Evolutionary conservation across 2,329 filamentous ascomycete genomes (phyloP).

Genomic region (Fusarium sp.): DNA sequence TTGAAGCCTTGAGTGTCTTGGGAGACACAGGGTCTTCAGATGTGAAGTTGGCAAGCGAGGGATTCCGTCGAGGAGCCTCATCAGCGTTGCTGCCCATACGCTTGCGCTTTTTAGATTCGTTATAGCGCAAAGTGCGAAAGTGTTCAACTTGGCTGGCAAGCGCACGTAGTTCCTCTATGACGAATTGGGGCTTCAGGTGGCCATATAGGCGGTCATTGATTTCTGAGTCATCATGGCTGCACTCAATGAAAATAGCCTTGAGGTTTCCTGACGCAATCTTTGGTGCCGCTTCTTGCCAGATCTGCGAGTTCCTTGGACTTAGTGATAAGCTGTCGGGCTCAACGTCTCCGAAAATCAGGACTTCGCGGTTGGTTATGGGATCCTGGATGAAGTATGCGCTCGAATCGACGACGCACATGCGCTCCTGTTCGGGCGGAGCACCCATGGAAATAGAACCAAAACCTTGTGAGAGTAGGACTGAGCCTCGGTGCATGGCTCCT

Average conservation of each 20-base stretch:
- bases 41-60: slow-evolving; percentile 32
- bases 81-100: slow-evolving; percentile 54
- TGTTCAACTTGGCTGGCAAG: slow-evolving; percentile 75
- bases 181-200: slow-evolving; percentile 84
- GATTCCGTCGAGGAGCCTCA: slow-evolving; percentile 39
- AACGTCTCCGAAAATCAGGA: slow-evolving; percentile 95
- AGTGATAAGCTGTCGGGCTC: slow-evolving; percentile 90
- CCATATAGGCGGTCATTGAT: slow-evolving; percentile 84
- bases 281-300: slow-evolving; percentile 90
- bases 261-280: slow-evolving; percentile 81
- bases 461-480: slow-evolving; percentile 49
- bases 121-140: slow-evolving; percentile 53
- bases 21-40: slow-evolving; percentile 64
- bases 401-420: slow-evolving; percentile 81
- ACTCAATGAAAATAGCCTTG: slow-evolving; percentile 91
- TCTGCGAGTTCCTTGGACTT: slow-evolving; percentile 79
- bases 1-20: slow-evolving; percentile 54
- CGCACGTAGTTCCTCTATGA: slow-evolving; percentile 80
- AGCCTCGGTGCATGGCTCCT: slow-evolving; percentile 35
- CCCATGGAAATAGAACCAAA: slow-evolving; percentile 41
- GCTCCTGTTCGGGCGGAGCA: slow-evolving; percentile 54
- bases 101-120: slow-evolving; percentile 72
- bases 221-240: slow-evolving; percentile 87
- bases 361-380: slow-evolving; percentile 74
- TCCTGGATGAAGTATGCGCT: slow-evolving; percentile 95